Evolutionary conservation across 208 protist species (phyloP).

Genomic region (Leishmania tarentolae): DNA sequence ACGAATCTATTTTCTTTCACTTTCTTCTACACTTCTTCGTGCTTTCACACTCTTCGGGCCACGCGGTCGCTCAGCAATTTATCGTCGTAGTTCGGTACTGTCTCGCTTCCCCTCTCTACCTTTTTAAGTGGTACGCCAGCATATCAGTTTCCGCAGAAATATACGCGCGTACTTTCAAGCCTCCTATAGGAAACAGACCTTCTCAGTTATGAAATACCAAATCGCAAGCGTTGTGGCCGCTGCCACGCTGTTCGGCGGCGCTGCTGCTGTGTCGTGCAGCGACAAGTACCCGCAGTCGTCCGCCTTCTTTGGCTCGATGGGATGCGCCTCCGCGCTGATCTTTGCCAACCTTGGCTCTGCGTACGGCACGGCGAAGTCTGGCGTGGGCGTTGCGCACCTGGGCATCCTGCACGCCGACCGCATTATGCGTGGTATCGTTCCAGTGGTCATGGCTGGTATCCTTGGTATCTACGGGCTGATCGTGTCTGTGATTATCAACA

Average conservation of each 20-base stretch:
- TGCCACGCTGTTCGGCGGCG: slow-evolving; percentile 29
- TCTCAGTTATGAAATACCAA: slow-evolving; percentile 25
- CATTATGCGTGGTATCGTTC: slow-evolving; percentile 95
- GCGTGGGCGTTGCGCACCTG: slow-evolving; percentile 97
- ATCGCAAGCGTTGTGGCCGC: slow-evolving; percentile 22
- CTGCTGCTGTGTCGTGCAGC: slow-evolving; percentile 54
- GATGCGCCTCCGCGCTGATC: slow-evolving; percentile 89
- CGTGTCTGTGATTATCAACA: slow-evolving; percentile 97
- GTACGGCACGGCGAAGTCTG: slow-evolving; percentile 98
- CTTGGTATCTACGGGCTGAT: slow-evolving; percentile 99
- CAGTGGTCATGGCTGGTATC: slow-evolving; percentile 96
- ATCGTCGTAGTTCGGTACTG: neutral
- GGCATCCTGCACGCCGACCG: slow-evolving; percentile 96
- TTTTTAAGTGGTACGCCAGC: neutral
- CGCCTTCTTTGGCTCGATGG: slow-evolving; percentile 97
- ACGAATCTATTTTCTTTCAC: neutral
- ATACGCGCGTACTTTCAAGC: neutral
- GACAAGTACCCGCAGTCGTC: slow-evolving; percentile 88
- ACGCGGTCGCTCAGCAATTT: neutral
- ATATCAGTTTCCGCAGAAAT: neutral
- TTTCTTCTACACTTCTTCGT: neutral
- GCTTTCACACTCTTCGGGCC: neutral
- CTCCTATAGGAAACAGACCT: neutral
- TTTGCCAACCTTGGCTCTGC: slow-evolving; percentile 97
- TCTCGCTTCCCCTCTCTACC: neutral